These are phyloP conservation scores for Penicillium palitans DNA, from an alignment of 2,329 filamentous ascomycete species.

Conservation along the genomic window DNA sequence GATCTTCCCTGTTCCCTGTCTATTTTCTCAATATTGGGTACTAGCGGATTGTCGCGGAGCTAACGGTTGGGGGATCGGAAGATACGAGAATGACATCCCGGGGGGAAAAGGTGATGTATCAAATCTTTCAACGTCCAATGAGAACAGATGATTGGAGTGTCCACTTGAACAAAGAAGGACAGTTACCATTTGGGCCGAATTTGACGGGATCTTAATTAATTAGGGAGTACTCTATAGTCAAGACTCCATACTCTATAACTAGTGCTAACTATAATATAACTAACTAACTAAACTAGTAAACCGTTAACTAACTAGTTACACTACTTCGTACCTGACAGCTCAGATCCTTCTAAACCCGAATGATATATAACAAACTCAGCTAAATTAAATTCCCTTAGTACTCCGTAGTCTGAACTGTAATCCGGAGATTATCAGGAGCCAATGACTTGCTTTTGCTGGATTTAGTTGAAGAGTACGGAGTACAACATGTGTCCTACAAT, in stretches of 20 bases:
- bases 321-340: background rate
- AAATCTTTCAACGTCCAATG: background rate
- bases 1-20: background rate
- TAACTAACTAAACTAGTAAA: background rate
- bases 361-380: constrained; percentile 7
- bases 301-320: too few species aligned
- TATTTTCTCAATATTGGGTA: background rate
- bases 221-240: too few species aligned
- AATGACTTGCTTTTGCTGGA: background rate
- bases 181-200: too few species aligned
- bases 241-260: too few species aligned
- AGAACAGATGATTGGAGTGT: background rate
- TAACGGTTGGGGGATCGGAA: background rate
- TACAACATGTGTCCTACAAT: background rate
- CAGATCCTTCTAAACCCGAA: background rate
- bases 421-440: constrained; percentile 4
- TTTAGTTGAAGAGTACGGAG: background rate
- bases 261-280: background rate
- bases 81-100: constrained; percentile 1
- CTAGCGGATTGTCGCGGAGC: background rate
- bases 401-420: background rate
- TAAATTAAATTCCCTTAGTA: background rate
- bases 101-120: constrained; percentile 1
- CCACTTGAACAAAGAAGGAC: constrained; percentile 1
- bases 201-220: too few species aligned